Evolutionary conservation across 257 asterid genomes (phyloP), one percentile per base, ranked within the genome.

Genomic region (Gentiana straminea): DNA sequence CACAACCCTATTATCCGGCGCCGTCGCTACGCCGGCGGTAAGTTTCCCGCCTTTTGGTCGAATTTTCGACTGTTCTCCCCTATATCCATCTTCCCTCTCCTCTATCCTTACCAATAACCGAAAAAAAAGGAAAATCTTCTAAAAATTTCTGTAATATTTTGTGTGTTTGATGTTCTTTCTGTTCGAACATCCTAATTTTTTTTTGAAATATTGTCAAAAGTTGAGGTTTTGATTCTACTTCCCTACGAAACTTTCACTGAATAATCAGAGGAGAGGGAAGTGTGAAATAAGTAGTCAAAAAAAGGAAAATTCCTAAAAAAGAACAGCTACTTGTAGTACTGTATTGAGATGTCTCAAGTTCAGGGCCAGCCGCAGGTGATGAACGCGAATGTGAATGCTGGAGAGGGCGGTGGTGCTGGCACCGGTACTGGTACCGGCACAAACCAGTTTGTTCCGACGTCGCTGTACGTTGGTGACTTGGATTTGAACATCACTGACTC

Each of bases 231-330:
- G 48, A 58, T 63, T 60, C 47, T 15, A 59, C 56, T 49, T 46
- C 52, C 55, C 68, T 61, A 52, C 24, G 24, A 24, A 24, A 24
- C 24, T 54, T 75, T 64, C 64, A 58, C 63, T 68, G 55, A 85
- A 81, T 78, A 89, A 85, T 75, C 70, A 80, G 90, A 81, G 94
- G 94, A 83, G 94, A 80, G 97, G 95, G 94, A 89, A 86, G 94
- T 57, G 33, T 65, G 61, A 71, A 72, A 74, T 8, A 55, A 56
- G 62, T 61, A 11, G 6, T 1, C 8, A 66, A 73, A 79, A 76
- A 78, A 58, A 5, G 13, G 65, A 73, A 79, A 79, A 38, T 13
- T 37, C 44, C 57, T 39, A 53, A 39, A 65, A 71, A 70, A 76
- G 68, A 65, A 32, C 4, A 7, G 8, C 49, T 54, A 15, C 24